Evolutionary conservation across 371 early-diverging fungal genomes (phyloP), one percentile per base, ranked within the genome.

Genomic region (Mortierella sp.): DNA sequence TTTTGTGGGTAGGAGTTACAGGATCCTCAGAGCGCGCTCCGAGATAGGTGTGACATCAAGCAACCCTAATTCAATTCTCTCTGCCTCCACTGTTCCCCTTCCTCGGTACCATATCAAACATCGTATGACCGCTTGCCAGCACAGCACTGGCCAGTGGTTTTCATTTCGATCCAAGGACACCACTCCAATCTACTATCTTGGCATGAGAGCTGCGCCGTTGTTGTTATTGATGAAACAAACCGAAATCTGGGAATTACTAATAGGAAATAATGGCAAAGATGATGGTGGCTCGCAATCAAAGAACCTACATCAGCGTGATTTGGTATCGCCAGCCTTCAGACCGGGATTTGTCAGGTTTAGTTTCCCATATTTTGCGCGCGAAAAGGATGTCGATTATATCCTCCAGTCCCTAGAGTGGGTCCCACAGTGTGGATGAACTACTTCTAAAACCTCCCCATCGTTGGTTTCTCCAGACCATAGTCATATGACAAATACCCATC

Each of bases 121-220:
- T 40, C 29, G 3, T 49, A n/a, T 32, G 62, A 37, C 40, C 49
- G 32, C 10, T 55, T 68, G 13, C 57, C 65, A 7, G 42, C 47
- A 19, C 29, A 63, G 32, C 34, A 72, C 32, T 68, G 77, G 12
- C 77, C 77, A 6, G 68, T 72, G 1, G 72, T 76, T 12, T 76
- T 76, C 34, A 22, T 76, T 22, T 76, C 77, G 9, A 72, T 72
- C 47, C 77, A 76, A 42, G 77, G 68, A 51, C 72, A 76, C 58
- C 72, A 76, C 29, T 76, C 77, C 15, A 76, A 71, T 29, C 60
- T 76, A 13, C 34, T 71, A 61, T 72, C 77, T 0, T 76, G 77
- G 77, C 72, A 68, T 7, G 77, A 76, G 56, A 71, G 68, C 29
- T 71, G 64, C 28, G 77, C 77, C 0, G 68, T 76, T 2, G 29